Conservation (phyloP, 2,329 filamentous ascomycete species). For the Coleophoma eucalyptorum region DNA sequence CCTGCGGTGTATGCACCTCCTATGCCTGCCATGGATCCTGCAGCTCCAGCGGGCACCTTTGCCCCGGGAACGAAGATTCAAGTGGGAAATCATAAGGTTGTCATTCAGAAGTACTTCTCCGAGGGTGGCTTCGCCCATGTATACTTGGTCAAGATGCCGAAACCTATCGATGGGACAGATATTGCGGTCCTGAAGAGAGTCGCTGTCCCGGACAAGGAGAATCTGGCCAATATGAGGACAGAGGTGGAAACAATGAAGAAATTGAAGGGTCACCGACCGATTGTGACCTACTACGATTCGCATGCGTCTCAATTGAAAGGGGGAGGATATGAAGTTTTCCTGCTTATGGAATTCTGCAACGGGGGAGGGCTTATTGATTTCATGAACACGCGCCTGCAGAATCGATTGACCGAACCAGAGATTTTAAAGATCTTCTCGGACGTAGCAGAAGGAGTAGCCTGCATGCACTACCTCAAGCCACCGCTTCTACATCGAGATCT, state of each 20-base stretch:
- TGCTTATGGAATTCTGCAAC: conserved; percentile 97
- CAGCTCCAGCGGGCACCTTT: conserved; percentile 79
- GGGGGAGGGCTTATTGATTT: conserved; percentile 97
- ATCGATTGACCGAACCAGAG: conserved; percentile 94
- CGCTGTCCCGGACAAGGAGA: conserved; percentile 92
- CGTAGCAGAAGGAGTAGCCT: conserved; percentile 92
- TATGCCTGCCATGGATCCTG: conserved; percentile 33
- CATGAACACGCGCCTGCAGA: conserved; percentile 97
- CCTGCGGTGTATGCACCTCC: conserved; percentile 41
- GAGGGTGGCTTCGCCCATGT: conserved; percentile 98
- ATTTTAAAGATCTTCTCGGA: conserved; percentile 96
- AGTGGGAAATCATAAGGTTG: conserved; percentile 85
- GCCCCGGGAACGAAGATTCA: conserved; percentile 93
- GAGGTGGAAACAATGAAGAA: conserved; percentile 99
- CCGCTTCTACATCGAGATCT: conserved; percentile 88
- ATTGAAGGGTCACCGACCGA: conserved; percentile 91
- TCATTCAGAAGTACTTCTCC: conserved; percentile 95
- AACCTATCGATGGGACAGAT: conserved; percentile 36
- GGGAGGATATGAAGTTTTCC: conserved; percentile 94
- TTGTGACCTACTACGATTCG: conserved; percentile 97
- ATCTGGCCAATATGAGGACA: conserved; percentile 91
- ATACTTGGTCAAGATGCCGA: conserved; percentile 86
- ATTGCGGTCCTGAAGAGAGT: conserved; percentile 61
- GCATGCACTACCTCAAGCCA: conserved; percentile 98
- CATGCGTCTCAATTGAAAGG: conserved; percentile 92